phyloP scores from a whole-genome alignment of 2,329 filamentous ascomycete species.

The Talaromyces piceae region DNA sequence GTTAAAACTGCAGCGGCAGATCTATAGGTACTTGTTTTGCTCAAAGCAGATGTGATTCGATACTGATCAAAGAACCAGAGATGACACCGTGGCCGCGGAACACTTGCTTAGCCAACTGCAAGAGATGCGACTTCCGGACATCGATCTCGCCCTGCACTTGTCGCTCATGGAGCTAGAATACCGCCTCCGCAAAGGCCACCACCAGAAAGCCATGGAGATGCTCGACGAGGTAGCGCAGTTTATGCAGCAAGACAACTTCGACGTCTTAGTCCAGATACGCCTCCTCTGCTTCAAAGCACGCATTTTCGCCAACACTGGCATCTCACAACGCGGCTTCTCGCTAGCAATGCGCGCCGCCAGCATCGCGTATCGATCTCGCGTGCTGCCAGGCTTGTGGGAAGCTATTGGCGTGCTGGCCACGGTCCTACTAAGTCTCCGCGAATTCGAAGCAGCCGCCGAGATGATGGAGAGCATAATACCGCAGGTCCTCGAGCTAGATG shows the following conservation, averaged over 20 bases:
- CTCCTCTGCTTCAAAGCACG: constrained; percentile 66
- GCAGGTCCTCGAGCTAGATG: constrained; percentile 65
- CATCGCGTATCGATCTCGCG: constrained; percentile 61
- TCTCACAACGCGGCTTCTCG: constrained; percentile 68
- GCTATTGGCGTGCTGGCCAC: constrained; percentile 60
- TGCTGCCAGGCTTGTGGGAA: constrained; percentile 66
- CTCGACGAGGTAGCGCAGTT: constrained; percentile 48
- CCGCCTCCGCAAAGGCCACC: constrained; percentile 47
- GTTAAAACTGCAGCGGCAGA: constrained; percentile 34
- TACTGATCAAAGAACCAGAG: constrained; percentile 33
- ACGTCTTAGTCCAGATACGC: constrained; percentile 61
- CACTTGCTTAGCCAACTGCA: constrained; percentile 52
- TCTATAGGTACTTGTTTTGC: constrained; percentile 29
- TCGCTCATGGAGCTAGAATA: constrained; percentile 55
- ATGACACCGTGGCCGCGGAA: constrained; percentile 50
- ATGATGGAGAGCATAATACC: constrained; percentile 66
- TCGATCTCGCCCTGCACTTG: constrained; percentile 54
- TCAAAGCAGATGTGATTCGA: constrained; percentile 5
- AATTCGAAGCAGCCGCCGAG: constrained; percentile 59
- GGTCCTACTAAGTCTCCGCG: constrained; percentile 61
- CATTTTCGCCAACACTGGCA: constrained; percentile 60
- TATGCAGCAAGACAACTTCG: constrained; percentile 48
- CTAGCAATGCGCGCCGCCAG: constrained; percentile 67
- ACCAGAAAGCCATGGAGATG: constrained; percentile 45
- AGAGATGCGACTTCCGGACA: constrained; percentile 46